A percentile compares a stretch with the other conserved stretches of the same genome.
Conservation (phyloP, 2,329 filamentous ascomycete species). For the Nigrospora sphaerica region DNA sequence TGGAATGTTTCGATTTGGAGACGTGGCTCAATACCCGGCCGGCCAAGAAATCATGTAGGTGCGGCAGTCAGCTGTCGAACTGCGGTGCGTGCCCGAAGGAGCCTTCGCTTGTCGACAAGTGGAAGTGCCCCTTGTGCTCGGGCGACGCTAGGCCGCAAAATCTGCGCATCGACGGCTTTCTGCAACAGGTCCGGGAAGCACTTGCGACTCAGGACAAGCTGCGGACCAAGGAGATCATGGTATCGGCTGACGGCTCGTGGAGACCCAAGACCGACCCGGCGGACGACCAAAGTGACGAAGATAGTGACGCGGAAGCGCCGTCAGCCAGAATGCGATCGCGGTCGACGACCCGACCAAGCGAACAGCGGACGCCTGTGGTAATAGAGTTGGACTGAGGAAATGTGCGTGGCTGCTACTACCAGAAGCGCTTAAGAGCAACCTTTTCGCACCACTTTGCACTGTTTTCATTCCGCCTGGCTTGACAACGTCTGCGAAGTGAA, state of each 20-base stretch:
- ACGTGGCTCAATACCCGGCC: slow-evolving; percentile 68
- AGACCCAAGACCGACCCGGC: slow-evolving; percentile 28
- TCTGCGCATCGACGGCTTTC: slow-evolving; percentile 68
- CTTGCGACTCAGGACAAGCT: slow-evolving; percentile 43
- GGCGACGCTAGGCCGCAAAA: slow-evolving; percentile 67
- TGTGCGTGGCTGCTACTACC: no score
- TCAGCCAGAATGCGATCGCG: neutral
- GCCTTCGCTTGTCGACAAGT: slow-evolving; percentile 58
- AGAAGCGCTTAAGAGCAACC: no score
- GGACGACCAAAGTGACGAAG: slow-evolving; percentile 22
- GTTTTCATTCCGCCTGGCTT: no score
- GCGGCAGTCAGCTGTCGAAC: slow-evolving; percentile 22
- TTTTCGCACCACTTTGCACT: no score
- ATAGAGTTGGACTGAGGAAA: no score
- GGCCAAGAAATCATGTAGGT: slow-evolving; percentile 29
- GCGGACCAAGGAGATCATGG: slow-evolving; percentile 51
- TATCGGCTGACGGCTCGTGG: slow-evolving; percentile 62
- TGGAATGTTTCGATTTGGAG: slow-evolving; percentile 85
- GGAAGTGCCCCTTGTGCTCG: slow-evolving; percentile 81
- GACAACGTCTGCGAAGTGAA: no score
- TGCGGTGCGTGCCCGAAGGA: slow-evolving; percentile 34
- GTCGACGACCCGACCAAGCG: no score
- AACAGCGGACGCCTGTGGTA: no score
- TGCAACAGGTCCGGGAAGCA: slow-evolving; percentile 52
- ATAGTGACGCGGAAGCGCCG: slow-evolving; percentile 19